These are phyloP conservation scores for Penicillium antarcticum DNA, from an alignment of 495 filamentous ascomycete genomes.

Conservation along the genomic window DNA sequence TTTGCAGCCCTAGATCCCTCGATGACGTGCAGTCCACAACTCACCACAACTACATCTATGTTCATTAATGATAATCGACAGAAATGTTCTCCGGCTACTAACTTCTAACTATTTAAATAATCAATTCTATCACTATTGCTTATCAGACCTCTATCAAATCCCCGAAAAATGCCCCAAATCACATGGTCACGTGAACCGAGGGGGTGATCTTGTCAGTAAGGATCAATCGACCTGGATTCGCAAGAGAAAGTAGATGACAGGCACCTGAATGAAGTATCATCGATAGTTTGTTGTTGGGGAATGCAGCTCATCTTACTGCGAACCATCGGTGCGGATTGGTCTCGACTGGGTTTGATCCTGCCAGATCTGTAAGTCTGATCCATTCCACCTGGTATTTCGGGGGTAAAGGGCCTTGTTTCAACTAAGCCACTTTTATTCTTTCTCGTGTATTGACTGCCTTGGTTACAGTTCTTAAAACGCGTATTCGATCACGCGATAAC, in stretches of 20 bases:
- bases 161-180: background rate
- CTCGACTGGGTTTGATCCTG: too few species aligned
- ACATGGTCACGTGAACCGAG: conserved; percentile 2
- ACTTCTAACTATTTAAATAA: background rate
- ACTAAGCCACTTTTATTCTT: too few species aligned
- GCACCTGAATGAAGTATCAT: conserved; percentile 4
- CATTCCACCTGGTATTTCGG: too few species aligned
- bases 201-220: conserved; percentile 1
- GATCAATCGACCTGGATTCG: conserved; percentile 3
- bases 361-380: too few species aligned
- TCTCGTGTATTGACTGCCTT: too few species aligned
- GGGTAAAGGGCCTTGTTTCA: too few species aligned
- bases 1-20: conserved; percentile 16
- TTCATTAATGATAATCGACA: background rate
- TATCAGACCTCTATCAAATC: background rate
- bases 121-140: background rate
- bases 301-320: background rate
- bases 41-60: background rate
- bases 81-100: too few species aligned
- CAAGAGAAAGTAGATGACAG: conserved; percentile 1
- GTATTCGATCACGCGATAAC: too few species aligned
- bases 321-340: background rate
- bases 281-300: background rate
- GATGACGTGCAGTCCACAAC: conserved; percentile 17
- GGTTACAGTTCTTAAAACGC: too few species aligned